Evolutionary conservation across 345 rosid species (phyloP).

Genomic region (Citrus inodora): DNA sequence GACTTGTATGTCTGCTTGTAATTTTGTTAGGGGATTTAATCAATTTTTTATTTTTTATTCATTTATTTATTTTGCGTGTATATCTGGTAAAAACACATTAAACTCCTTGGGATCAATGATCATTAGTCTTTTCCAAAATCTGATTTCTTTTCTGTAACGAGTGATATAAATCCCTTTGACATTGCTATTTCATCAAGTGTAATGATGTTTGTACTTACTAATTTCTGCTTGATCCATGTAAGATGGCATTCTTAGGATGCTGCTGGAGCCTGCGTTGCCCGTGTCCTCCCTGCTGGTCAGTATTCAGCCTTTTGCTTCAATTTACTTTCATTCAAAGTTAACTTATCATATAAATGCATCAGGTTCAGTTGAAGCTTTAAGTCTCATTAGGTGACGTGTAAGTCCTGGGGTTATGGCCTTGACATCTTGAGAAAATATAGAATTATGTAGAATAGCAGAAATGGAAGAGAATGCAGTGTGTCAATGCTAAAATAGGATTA

Average conservation of each 20-base stretch:
- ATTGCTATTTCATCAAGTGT: background rate
- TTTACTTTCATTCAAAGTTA: background rate
- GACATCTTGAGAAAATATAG: background rate
- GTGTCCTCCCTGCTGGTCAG: conserved; percentile 51
- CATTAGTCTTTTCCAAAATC: background rate
- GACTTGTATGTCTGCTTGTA: background rate
- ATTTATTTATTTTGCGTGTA: too few relatives aligned
- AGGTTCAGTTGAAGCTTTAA: background rate
- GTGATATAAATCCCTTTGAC: background rate
- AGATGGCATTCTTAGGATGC: conserved; percentile 60
- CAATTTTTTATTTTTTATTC: too few relatives aligned
- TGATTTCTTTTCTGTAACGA: background rate
- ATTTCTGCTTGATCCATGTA: conserved; percentile 11
- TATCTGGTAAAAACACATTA: background rate
- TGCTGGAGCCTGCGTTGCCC: conserved; percentile 57
- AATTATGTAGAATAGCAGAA: background rate
- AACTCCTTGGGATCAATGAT: background rate
- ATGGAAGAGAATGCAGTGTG: background rate
- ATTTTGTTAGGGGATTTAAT: background rate
- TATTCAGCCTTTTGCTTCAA: conserved; percentile 12
- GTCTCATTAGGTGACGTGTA: background rate
- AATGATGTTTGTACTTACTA: conserved; percentile 1
- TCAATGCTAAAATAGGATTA: background rate
- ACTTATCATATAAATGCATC: background rate
- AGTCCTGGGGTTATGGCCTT: background rate